A percentile compares a stretch with the other conserved stretches of the same genome.
These are phyloP conservation scores for Polyplosphaeria fusca DNA, from an alignment of 495 filamentous ascomycete species.

Conservation along the genomic window DNA sequence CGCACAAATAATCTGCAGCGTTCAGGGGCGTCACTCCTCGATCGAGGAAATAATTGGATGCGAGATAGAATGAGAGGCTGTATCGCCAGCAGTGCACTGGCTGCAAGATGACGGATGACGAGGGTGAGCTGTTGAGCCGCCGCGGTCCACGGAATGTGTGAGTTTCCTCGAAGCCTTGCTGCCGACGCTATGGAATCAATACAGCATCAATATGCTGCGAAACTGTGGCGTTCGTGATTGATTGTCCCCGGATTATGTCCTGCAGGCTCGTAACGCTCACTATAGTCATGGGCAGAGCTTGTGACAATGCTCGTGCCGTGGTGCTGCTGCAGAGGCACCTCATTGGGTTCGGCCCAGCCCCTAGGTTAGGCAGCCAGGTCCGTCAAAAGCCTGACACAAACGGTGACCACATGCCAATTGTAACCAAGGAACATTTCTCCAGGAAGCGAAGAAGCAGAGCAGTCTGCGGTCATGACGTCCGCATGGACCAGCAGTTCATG, in stretches of 20 bases:
- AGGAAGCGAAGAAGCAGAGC: background rate
- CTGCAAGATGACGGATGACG: background rate
- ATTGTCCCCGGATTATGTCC: constrained; percentile 21
- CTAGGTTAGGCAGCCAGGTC: constrained; percentile 16
- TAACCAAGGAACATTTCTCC: constrained; percentile 1
- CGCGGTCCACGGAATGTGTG: constrained; percentile 1
- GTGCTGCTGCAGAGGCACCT: background rate
- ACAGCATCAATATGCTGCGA: constrained; percentile 30
- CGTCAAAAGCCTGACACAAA: constrained; percentile 14
- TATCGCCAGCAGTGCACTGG: constrained; percentile 18
- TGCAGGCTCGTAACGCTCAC: constrained; percentile 23
- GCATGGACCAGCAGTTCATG: constrained; percentile 33
- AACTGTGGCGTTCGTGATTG: constrained; percentile 29
- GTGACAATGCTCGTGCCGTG: constrained; percentile 30
- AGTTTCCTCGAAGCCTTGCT: background rate
- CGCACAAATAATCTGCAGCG: constrained; percentile 24
- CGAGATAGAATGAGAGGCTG: background rate
- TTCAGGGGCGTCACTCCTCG: constrained; percentile 15
- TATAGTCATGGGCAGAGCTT: constrained; percentile 9
- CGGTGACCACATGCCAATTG: constrained; percentile 22
- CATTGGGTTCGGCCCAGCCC: background rate
- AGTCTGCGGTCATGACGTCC: constrained; percentile 7
- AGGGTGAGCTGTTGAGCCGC: constrained; percentile 15
- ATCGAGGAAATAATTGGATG: constrained; percentile 20
- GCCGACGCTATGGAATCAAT: constrained; percentile 24